Percentiles rank a stretch among this genome's conserved stretches.
These are phyloP conservation scores for Boletus eberwhitei DNA, from an alignment of 768 basidiomycete genomes.

Conservation along the genomic window DNA sequence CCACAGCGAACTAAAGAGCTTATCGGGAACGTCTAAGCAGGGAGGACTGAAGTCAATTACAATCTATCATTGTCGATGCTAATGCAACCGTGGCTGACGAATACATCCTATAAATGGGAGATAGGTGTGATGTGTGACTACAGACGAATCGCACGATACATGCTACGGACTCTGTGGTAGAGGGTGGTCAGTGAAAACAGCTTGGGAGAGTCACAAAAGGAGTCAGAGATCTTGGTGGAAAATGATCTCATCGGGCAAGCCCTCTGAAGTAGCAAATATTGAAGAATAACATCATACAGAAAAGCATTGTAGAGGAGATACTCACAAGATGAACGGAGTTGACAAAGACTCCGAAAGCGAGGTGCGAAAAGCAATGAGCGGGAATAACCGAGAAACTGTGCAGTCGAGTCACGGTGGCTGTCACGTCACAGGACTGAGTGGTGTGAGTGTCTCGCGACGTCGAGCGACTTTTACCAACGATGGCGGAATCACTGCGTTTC, in stretches of 20 bases:
- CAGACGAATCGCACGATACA: too few species aligned
- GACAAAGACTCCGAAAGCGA: too few species aligned
- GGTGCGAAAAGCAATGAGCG: conserved; percentile 1
- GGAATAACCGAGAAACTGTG: conserved; percentile 48
- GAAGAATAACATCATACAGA: conserved; percentile 42
- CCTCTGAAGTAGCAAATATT: conserved; percentile 74
- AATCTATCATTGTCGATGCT: too few species aligned
- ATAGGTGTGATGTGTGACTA: too few species aligned
- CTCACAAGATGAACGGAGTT: conserved; percentile 16
- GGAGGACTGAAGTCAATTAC: not conserved
- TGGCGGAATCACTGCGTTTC: conserved; percentile 86
- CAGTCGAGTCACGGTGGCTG: conserved; percentile 66
- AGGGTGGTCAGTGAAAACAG: conserved; percentile 8
- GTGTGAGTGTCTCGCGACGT: conserved; percentile 25
- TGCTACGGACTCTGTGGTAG: too few species aligned
- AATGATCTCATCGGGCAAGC: conserved; percentile 55
- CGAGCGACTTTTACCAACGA: conserved; percentile 35
- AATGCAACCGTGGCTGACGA: not conserved
- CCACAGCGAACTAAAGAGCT: not conserved
- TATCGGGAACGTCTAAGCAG: not conserved
- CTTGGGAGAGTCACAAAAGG: not conserved
- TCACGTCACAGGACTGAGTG: conserved; percentile 39
- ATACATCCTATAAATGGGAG: not conserved
- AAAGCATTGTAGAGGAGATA: not conserved
- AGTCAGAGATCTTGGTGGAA: conserved; percentile 72